Base-by-base conservation (phyloP, 768 basidiomycete genomes). In the Austroboletus eburneus region DNA sequence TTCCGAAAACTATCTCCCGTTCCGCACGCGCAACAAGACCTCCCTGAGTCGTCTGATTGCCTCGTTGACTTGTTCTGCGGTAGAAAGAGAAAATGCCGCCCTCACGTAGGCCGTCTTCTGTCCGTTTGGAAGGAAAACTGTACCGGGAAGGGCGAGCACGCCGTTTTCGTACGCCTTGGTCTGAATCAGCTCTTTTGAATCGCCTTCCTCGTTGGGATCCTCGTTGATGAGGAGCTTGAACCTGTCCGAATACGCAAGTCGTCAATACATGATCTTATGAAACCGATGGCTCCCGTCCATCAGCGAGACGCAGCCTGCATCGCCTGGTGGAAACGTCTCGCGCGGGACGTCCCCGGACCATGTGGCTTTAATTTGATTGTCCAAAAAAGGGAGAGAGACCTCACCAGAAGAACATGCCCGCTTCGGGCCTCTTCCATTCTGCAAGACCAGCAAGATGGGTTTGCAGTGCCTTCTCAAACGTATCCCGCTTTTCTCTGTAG, bases 371-470 rank as follows among this genome's bases (percentile, higher is more conserved):
- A 47, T 45, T 46, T 21, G 43, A 49, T 48, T 40, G 44, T 51
- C 18, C 42, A 49, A 55, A 40, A 9, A 30, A 27, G 13, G 13
- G 4, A 41, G 12, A 41, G 37, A 59, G n/a, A n/a, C n/a, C 80
- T 21, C 33, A 83, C 87, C 89, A 94, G 63, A 91, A 82, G 73
- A 95, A 94, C 88, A 94, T 88, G 52, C 89, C 87, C 20, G 87
- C 80, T 56, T 83, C 81, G 9, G 88, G 89, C 0, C 72, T 65
- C 44, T 61, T 69, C 85, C 85, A 87, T 63, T 85, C 80, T 16
- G 82, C 91, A 25, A 94, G 71, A 3, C 82, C 90, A 40, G 72
- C 69, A n/a, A 96, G 77, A 64, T 95, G 79, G 58, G 77, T 79
- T 57, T 77, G 72, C 73, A 92, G 81, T 40, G 86, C 83, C 2